Evolutionary conservation across 1,284 basidiomycete genomes (phyloP).

Genomic region (Lentinula novae-zelandiae): DNA sequence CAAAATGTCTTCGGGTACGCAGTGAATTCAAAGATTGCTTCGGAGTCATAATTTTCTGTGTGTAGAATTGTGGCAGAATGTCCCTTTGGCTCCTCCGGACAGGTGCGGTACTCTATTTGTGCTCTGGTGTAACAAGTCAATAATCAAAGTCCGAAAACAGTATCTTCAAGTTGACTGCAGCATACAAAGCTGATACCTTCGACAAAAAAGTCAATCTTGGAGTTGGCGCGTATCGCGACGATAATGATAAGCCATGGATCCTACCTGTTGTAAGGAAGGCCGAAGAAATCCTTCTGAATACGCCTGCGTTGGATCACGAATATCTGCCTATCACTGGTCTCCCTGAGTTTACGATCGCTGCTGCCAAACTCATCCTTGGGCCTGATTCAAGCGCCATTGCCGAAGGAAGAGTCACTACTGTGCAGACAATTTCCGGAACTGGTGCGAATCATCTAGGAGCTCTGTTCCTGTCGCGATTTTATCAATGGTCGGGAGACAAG

Average conservation of each 20-base stretch:
- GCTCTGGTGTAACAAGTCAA: background rate
- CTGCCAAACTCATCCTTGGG: constrained; percentile 83
- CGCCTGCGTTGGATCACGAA: constrained; percentile 84
- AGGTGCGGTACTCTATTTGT: constrained; percentile 32
- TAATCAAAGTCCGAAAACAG: constrained; percentile 32
- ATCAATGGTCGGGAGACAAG: constrained; percentile 65
- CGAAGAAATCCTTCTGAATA: constrained; percentile 64
- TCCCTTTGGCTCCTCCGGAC: constrained; percentile 80
- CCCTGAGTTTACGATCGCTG: constrained; percentile 75
- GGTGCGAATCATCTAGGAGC: constrained; percentile 94
- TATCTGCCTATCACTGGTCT: constrained; percentile 92
- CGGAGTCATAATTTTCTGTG: constrained; percentile 14
- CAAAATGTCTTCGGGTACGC: constrained; percentile 44
- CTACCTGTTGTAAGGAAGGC: constrained; percentile 92
- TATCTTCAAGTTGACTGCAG: constrained; percentile 90
- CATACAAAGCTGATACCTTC: constrained; percentile 81
- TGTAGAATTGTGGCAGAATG: constrained; percentile 68
- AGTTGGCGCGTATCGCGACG: constrained; percentile 86
- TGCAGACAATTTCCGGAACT: constrained; percentile 94
- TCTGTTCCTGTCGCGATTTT: constrained; percentile 85
- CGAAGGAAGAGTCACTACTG: constrained; percentile 69
- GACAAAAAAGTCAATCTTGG: constrained; percentile 90
- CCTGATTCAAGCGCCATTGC: constrained; percentile 67
- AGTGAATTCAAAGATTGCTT: constrained; percentile 1
- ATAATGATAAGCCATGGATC: constrained; percentile 84